Evolutionary conservation across 768 basidiomycete species (phyloP).

Genomic region (Podaxis carcinomalis): DNA sequence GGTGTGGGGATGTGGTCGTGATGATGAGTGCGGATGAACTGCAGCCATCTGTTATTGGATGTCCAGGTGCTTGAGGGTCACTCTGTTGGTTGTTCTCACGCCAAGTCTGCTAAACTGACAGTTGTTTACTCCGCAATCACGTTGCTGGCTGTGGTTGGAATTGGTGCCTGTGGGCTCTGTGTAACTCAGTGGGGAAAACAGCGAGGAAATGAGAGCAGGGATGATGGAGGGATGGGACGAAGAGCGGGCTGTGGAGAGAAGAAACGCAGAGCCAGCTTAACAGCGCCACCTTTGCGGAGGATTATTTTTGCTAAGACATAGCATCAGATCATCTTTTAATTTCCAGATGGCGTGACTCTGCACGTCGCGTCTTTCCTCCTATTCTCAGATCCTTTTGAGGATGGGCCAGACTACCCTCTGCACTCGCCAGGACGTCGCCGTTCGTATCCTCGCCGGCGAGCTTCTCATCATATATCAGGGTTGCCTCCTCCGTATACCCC

Average conservation of each 20-base stretch:
- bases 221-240: neutral
- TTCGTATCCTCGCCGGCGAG: constrained; percentile 72
- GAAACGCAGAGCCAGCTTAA: neutral
- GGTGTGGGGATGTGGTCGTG: constrained; percentile 18
- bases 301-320: constrained; percentile 5
- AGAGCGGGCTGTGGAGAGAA: neutral
- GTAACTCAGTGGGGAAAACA: neutral
- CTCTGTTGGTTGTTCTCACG: constrained; percentile 24
- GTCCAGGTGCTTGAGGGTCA: constrained; percentile 8
- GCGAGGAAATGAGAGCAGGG: neutral
- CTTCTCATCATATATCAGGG: constrained; percentile 69
- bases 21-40: constrained; percentile 19
- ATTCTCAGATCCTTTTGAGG: neutral
- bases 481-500: constrained; percentile 61
- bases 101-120: constrained; percentile 17
- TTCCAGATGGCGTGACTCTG: constrained; percentile 6
- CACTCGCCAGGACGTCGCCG: constrained; percentile 51
- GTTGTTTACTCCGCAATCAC: neutral
- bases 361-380: constrained; percentile 3
- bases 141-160: neutral
- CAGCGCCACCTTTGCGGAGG: neutral
- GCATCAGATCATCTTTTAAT: neutral
- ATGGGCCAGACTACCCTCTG: constrained; percentile 27
- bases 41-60: constrained; percentile 25
- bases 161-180: neutral